Conservation (phyloP, 2,329 filamentous ascomycete genomes). For the Penicillium sp. region DNA sequence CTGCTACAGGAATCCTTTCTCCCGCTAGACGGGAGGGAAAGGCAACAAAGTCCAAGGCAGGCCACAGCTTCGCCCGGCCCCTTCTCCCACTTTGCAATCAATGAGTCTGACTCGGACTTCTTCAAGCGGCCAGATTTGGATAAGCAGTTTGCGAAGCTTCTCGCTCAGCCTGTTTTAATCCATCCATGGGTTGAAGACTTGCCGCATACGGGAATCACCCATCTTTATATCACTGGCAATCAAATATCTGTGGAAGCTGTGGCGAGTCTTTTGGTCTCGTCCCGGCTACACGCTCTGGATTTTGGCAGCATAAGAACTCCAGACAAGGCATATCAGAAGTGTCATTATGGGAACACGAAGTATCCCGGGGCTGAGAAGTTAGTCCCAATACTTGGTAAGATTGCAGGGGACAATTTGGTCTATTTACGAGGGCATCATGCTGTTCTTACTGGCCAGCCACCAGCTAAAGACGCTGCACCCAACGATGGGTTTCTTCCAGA, state of each 20-base stretch:
- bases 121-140: slow-evolving; percentile 40
- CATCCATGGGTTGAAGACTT: slow-evolving; percentile 57
- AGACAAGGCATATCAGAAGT: slow-evolving; percentile 24
- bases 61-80: slow-evolving; percentile 8
- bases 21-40: slow-evolving; percentile 13
- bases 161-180: slow-evolving; percentile 51
- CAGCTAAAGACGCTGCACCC: slow-evolving; percentile 30
- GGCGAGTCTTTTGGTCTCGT: slow-evolving; percentile 52
- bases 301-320: slow-evolving; percentile 48
- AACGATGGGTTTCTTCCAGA: slow-evolving; percentile 32
- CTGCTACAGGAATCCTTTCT: slow-evolving; percentile 54
- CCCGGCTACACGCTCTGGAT: slow-evolving; percentile 55
- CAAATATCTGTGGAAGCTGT: slow-evolving; percentile 55
- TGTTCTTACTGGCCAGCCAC: slow-evolving; percentile 50
- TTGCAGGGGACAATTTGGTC: slow-evolving; percentile 49
- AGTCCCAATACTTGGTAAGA: slow-evolving; percentile 49
- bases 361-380: slow-evolving; percentile 56
- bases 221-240: slow-evolving; percentile 59
- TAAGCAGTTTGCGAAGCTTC: slow-evolving; percentile 48
- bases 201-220: slow-evolving; percentile 56
- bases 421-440: slow-evolving; percentile 57
- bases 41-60: slow-evolving; percentile 2
- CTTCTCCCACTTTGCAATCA: slow-evolving; percentile 9
- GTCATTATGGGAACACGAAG: slow-evolving; percentile 11
- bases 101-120: slow-evolving; percentile 16